Conservation (phyloP, 2,329 filamentous ascomycete genomes). For the Mollisiaceae sp. region DNA sequence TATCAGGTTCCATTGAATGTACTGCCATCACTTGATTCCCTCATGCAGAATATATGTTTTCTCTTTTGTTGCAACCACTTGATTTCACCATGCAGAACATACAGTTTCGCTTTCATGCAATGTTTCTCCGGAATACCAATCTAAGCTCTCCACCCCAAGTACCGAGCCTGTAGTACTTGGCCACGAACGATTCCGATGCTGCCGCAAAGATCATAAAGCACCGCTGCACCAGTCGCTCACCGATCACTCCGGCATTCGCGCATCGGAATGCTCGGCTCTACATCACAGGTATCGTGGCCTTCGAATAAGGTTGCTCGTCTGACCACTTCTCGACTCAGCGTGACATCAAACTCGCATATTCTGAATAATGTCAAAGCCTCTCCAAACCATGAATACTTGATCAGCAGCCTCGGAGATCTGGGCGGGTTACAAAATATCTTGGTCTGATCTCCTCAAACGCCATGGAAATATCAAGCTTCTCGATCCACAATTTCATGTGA, state of each 20-base stretch:
- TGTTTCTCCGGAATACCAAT: not conserved
- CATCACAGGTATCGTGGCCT: slow-evolving; percentile 3
- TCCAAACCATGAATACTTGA: slow-evolving; percentile 11
- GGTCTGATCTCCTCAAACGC: slow-evolving; percentile 16
- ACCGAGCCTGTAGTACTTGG: not conserved
- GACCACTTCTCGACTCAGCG: not conserved
- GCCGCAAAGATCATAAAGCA: not conserved
- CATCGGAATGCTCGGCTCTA: not conserved
- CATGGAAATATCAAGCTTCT: not conserved
- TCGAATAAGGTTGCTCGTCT: slow-evolving; percentile 4
- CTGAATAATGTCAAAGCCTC: not conserved
- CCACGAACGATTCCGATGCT: not conserved
- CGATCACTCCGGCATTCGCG: not conserved
- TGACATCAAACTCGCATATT: slow-evolving; percentile 1
- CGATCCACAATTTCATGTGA: not conserved
- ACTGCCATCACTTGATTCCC: too few species aligned
- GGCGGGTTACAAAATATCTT: slow-evolving; percentile 6
- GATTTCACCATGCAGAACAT: not conserved
- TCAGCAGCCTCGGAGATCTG: slow-evolving; percentile 5
- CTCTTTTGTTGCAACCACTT: too few species aligned
- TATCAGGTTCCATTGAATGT: too few species aligned
- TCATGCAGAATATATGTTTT: too few species aligned
- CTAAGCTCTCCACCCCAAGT: not conserved
- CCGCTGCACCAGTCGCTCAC: not conserved
- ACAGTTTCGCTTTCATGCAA: not conserved